Conservation (phyloP, 2,329 filamentous ascomycete genomes). For the Macrophomina phaseolina region DNA sequence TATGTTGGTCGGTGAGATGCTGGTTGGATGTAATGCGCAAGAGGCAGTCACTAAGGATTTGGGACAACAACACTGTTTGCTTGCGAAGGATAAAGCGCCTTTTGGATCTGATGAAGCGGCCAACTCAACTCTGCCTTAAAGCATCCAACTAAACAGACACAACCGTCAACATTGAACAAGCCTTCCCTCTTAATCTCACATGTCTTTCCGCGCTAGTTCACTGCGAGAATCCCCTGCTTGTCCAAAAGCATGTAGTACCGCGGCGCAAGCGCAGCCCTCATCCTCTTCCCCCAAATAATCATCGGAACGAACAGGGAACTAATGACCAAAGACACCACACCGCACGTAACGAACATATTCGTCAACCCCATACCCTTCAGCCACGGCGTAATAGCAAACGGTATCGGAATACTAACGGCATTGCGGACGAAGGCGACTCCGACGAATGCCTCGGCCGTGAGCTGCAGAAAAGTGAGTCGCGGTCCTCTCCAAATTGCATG, state of each 20-base stretch:
- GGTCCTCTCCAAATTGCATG: not conserved
- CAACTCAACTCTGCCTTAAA: too few relatives aligned
- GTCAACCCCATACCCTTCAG: constrained; percentile 45
- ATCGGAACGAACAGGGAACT: not conserved
- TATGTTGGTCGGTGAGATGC: not conserved
- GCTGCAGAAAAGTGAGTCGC: constrained; percentile 30
- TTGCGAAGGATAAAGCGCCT: too few relatives aligned
- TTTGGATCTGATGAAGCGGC: too few relatives aligned
- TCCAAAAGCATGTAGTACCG: not conserved
- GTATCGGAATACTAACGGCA: constrained; percentile 50
- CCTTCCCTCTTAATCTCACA: not conserved
- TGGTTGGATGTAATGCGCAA: too few relatives aligned
- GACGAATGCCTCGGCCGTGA: constrained; percentile 55
- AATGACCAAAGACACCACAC: not conserved
- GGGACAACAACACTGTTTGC: too few relatives aligned
- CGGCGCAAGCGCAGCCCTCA: not conserved
- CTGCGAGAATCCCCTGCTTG: not conserved
- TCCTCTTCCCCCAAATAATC: not conserved
- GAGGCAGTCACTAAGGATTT: too few relatives aligned
- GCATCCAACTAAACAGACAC: too few relatives aligned
- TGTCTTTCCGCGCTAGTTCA: not conserved
- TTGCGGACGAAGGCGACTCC: constrained; percentile 55
- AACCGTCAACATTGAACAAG: not conserved
- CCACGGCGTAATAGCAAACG: constrained; percentile 55
- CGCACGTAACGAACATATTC: constrained; percentile 47